phyloP scores from a whole-genome alignment of 2,329 filamentous ascomycete species.

The Epichloe glyceriae region DNA sequence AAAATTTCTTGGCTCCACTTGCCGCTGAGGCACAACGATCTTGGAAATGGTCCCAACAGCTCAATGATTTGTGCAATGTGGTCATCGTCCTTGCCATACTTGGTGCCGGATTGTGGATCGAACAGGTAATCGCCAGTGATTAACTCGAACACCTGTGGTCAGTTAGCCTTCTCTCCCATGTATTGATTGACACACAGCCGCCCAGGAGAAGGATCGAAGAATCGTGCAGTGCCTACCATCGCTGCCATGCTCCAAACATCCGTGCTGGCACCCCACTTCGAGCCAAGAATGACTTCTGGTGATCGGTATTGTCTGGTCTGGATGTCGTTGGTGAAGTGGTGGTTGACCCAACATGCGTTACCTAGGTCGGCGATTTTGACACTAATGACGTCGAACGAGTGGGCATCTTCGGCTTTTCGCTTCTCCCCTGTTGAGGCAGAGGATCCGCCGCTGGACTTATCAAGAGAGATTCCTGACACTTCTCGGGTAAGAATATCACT shows the following conservation, averaged over 20 bases:
- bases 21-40: slow-evolving; percentile 77
- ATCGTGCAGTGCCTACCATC: slow-evolving; percentile 55
- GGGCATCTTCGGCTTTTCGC: slow-evolving; percentile 44
- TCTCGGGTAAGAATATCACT: slow-evolving; percentile 86
- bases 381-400: slow-evolving; percentile 64
- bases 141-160: slow-evolving; percentile 72
- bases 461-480: slow-evolving; percentile 86
- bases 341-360: slow-evolving; percentile 96
- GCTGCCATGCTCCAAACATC: slow-evolving; percentile 99
- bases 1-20: slow-evolving; percentile 99
- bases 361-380: slow-evolving; percentile 98
- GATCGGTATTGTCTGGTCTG: slow-evolving; percentile 96
- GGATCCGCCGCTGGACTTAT: slow-evolving; percentile 47
- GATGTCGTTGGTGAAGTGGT: slow-evolving; percentile 99
- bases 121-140: slow-evolving; percentile 98
- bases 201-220: background rate
- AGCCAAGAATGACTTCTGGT: slow-evolving; percentile 88
- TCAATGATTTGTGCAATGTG: slow-evolving; percentile 99
- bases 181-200: background rate
- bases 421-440: slow-evolving; percentile 47
- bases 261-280: slow-evolving; percentile 98
- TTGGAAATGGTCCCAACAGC: slow-evolving; percentile 83
- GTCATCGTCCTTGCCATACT: slow-evolving; percentile 98
- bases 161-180: background rate
- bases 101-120: slow-evolving; percentile 94